Base-by-base conservation (phyloP, 257 asterid species). In the Solanum microdontum region DNA sequence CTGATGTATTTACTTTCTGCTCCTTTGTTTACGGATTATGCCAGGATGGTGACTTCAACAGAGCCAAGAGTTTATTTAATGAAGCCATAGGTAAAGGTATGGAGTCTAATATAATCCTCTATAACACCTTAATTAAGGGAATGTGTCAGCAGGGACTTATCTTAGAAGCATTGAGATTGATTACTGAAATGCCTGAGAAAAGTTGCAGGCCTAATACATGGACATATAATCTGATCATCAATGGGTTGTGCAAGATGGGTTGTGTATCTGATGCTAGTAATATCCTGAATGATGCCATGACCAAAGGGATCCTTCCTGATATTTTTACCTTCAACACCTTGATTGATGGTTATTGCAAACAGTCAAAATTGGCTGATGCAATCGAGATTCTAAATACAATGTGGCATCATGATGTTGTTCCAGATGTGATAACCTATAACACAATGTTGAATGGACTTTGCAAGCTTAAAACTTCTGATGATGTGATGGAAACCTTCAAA, bases 291-390 rank as follows among this genome's bases (percentile, higher is more conserved):
- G 93, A 91, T 90, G 98, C 95, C 70, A 90, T 93, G 87, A 79
- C 88, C 83, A 92, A 92, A 88, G 99, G 98, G 87, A 64, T 92
- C 77, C 85, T 91, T 89, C 98, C 96, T 32, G 99, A 97, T 89
- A 92, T 95, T 88, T 97, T 94, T 91, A 94, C 98, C 77, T 96
- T 97, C 89, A 97, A 97, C 89, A 97, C 98, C 48, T 90, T 97
- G 92, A 93, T 97, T 66, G 98, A 94, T 90, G 99, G 99, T 40
- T 94, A 93, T 88, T 94, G 96, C 91, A 97, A 97, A 87, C 95
- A 94, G 91, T 93, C 90, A 79, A 95, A 94, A 90, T 91, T 97
- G 88, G 92, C 89, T 21, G 91, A 92, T 87, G 97, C 96, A 6
- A 95, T 95, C 64, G 96, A 89, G 87, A 89, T 95, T 87, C 94